Conservation (phyloP, 768 basidiomycete genomes). For the Trametes sanguinea region DNA sequence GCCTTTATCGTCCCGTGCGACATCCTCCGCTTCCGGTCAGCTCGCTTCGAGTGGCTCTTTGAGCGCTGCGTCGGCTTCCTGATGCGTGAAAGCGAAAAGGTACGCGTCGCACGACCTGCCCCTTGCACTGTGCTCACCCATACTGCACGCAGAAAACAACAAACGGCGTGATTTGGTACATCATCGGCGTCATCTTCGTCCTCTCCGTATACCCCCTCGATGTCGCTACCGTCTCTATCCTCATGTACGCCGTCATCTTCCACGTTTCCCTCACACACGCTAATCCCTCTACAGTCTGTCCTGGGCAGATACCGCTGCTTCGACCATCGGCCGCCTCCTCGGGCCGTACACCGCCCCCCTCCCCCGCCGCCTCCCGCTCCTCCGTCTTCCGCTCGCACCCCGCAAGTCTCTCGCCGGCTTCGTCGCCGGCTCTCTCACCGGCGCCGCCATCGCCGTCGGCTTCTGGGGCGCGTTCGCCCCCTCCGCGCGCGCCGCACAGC, state of each 20-base stretch:
- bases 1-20: conserved; percentile 74
- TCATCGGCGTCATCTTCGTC: conserved; percentile 80
- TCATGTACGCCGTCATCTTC: conserved; percentile 63
- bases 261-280: conserved; percentile 3
- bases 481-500: conserved; percentile 40
- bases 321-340: conserved; percentile 86
- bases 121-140: background rate
- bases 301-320: conserved; percentile 95
- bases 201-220: conserved; percentile 79
- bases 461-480: conserved; percentile 72
- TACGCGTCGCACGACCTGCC: conserved; percentile 32
- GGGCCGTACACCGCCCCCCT: conserved; percentile 68
- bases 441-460: conserved; percentile 59
- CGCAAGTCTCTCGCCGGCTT: conserved; percentile 88
- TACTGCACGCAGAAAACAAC: conserved; percentile 53
- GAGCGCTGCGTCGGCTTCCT: conserved; percentile 76
- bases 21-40: conserved; percentile 66
- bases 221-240: conserved; percentile 84
- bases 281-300: conserved; percentile 60
- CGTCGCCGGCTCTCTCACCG: conserved; percentile 73
- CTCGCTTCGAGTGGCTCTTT: conserved; percentile 66
- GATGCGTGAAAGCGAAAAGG: conserved; percentile 89
- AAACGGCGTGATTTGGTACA: conserved; percentile 92
- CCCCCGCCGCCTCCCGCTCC: conserved; percentile 45
- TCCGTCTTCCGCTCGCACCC: conserved; percentile 69